Evolutionary conservation across 2,329 filamentous ascomycete species (phyloP).

Genomic region (Fonsecaea nubica): DNA sequence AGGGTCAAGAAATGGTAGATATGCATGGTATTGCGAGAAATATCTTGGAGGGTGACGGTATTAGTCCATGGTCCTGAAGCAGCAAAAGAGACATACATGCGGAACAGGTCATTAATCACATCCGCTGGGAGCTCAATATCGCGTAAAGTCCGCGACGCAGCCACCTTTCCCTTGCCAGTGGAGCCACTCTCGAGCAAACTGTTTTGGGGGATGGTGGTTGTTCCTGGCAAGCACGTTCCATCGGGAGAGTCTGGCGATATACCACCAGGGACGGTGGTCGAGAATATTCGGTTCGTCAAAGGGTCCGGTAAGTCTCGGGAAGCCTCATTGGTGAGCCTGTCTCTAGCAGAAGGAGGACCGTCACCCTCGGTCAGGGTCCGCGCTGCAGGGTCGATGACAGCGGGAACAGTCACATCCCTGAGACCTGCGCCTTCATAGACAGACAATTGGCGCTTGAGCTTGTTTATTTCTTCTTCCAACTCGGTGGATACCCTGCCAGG

Average conservation of each 20-base stretch:
- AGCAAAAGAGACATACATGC: conserved; percentile 11
- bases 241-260: conserved; percentile 4
- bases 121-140: conserved; percentile 12
- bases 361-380: background rate
- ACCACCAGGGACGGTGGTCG: conserved; percentile 7
- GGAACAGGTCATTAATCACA: conserved; percentile 16
- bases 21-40: conserved; percentile 68
- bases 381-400: background rate
- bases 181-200: background rate
- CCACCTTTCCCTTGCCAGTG: background rate
- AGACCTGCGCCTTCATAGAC: conserved; percentile 8
- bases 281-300: conserved; percentile 7
- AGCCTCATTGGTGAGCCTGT: background rate
- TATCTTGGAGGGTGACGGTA: conserved; percentile 46
- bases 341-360: background rate
- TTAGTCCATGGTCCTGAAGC: background rate
- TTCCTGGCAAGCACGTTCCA: conserved; percentile 8
- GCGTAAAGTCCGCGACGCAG: conserved; percentile 3
- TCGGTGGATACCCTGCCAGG: conserved; percentile 5
- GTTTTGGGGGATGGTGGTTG: conserved; percentile 6
- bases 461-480: conserved; percentile 15
- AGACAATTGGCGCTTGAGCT: conserved; percentile 14
- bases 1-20: conserved; percentile 66
- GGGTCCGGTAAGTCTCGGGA: background rate
- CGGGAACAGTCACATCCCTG: background rate